phyloP scores from a whole-genome alignment of 2,329 filamentous ascomycete species.

The Verticillium tricorpus region DNA sequence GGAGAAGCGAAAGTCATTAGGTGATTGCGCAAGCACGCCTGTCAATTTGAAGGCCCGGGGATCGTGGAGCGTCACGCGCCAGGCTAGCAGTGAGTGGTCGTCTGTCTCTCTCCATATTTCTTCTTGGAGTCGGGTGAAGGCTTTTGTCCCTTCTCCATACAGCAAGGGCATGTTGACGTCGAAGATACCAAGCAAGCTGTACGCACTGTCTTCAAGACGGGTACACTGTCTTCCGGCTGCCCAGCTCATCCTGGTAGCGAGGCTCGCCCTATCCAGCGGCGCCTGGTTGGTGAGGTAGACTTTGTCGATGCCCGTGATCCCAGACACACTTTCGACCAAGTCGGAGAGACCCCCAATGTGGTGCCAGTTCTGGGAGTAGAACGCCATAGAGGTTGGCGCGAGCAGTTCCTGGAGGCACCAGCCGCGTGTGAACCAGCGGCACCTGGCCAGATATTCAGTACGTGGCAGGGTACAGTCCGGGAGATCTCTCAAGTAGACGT shows the following conservation, averaged over 20 bases:
- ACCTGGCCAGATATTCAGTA: background rate
- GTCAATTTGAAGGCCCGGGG: background rate
- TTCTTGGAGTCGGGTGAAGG: slow-evolving; percentile 17
- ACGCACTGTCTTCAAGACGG: slow-evolving; percentile 23
- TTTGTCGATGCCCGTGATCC: background rate
- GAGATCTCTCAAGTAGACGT: slow-evolving; percentile 24
- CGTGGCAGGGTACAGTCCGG: slow-evolving; percentile 14
- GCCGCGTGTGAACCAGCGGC: slow-evolving; percentile 33
- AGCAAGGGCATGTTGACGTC: slow-evolving; percentile 25
- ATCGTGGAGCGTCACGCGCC: slow-evolving; percentile 14
- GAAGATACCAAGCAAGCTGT: slow-evolving; percentile 26
- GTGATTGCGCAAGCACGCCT: background rate
- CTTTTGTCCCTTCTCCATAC: slow-evolving; percentile 23
- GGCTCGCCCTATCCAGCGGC: background rate
- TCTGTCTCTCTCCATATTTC: slow-evolving; percentile 15
- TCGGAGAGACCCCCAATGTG: slow-evolving; percentile 16
- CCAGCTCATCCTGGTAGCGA: slow-evolving; percentile 26
- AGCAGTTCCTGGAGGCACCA: slow-evolving; percentile 66
- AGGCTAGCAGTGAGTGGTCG: slow-evolving; percentile 19
- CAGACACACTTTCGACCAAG: background rate
- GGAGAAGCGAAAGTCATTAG: background rate
- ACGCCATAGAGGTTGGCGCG: slow-evolving; percentile 27
- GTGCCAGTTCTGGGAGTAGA: slow-evolving; percentile 15
- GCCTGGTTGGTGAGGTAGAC: slow-evolving; percentile 1
- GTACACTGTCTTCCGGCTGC: slow-evolving; percentile 19